phyloP scores from a whole-genome alignment of 352 stramenopile genomes.

The Phytopythium boreale region DNA sequence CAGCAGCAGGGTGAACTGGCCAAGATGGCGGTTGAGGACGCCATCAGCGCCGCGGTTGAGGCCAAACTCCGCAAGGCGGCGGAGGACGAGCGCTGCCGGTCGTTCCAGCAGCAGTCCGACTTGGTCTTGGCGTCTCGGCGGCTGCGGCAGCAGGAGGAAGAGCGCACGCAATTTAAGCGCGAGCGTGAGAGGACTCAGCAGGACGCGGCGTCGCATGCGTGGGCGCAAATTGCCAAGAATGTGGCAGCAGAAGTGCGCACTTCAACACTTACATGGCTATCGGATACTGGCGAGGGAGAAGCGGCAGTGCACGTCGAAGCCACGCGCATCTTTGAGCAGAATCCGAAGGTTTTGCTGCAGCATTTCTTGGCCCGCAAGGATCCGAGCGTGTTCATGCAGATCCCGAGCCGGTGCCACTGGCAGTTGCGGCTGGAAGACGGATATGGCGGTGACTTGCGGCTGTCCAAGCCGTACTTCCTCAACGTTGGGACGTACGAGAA shows the following conservation, averaged over 20 bases:
- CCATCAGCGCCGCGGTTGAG: constrained; percentile 26
- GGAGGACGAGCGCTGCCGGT: constrained; percentile 31
- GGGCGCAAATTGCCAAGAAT: constrained; percentile 41
- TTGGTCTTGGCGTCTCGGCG: constrained; percentile 42
- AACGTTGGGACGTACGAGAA: constrained; percentile 65
- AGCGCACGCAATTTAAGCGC: constrained; percentile 40
- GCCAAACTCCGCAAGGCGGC: constrained; percentile 14
- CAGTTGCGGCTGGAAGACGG: constrained; percentile 55
- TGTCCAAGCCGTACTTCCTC: constrained; percentile 67
- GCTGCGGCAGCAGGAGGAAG: constrained; percentile 46
- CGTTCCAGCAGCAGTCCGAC: constrained; percentile 44
- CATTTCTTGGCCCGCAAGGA: constrained; percentile 15
- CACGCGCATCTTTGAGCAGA: constrained; percentile 49
- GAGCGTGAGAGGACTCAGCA: constrained; percentile 26
- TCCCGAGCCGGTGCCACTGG: constrained; percentile 44
- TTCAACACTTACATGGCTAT: constrained; percentile 43
- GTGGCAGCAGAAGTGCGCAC: constrained; percentile 40
- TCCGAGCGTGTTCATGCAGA: constrained; percentile 20
- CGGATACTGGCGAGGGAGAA: constrained; percentile 19
- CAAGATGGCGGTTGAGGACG: constrained; percentile 51
- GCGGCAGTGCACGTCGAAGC: constrained; percentile 33
- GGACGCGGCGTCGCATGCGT: constrained; percentile 36
- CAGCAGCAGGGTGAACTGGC: constrained; percentile 24
- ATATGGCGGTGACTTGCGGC: constrained; percentile 29
- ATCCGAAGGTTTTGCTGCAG: constrained; percentile 42